A percentile compares a stretch with the other conserved stretches of the same genome.
These are phyloP conservation scores for Leptographium lundbergii DNA, from an alignment of 2,329 filamentous ascomycete species.

Conservation along the genomic window DNA sequence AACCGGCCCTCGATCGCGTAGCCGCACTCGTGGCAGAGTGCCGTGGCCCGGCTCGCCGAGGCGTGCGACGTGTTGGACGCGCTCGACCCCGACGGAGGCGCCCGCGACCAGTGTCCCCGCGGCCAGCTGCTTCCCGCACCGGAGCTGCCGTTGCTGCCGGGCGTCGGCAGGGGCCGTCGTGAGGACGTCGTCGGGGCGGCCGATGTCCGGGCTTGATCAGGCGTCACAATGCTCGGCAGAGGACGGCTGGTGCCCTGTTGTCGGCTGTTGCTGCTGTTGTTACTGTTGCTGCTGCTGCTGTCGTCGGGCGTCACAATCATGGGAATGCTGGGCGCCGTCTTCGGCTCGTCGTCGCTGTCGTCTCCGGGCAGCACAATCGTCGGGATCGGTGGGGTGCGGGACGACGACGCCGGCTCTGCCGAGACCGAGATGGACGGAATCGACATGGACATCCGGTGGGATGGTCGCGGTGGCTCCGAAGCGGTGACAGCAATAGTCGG, in stretches of 20 bases:
- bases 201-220: slow-evolving; percentile 16
- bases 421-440: slow-evolving; percentile 24
- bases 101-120: slow-evolving; percentile 48
- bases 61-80: neutral
- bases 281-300: neutral
- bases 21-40: slow-evolving; percentile 72
- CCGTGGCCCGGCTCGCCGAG: slow-evolving; percentile 38
- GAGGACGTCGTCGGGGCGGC: slow-evolving; percentile 17
- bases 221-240: slow-evolving; percentile 28
- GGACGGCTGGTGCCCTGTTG: slow-evolving; percentile 13
- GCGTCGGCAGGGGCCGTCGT: slow-evolving; percentile 35
- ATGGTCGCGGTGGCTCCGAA: slow-evolving; percentile 12
- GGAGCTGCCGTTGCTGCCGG: slow-evolving; percentile 19
- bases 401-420: slow-evolving; percentile 10
- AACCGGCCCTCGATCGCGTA: slow-evolving; percentile 82
- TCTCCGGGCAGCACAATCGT: slow-evolving; percentile 26
- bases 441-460: neutral
- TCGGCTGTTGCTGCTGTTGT: too few relatives aligned
- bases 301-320: slow-evolving; percentile 33
- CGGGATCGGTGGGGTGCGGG: slow-evolving; percentile 25
- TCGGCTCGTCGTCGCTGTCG: slow-evolving; percentile 5
- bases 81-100: slow-evolving; percentile 9
- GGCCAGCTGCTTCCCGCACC: slow-evolving; percentile 16
- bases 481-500: slow-evolving; percentile 38
- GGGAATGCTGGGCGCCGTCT: slow-evolving; percentile 14